A percentile compares a stretch with the other conserved stretches of the same genome.
These are phyloP conservation scores for Cyberlindnera mycetangii DNA, from an alignment of 805 yeast species.

Conservation along the genomic window DNA sequence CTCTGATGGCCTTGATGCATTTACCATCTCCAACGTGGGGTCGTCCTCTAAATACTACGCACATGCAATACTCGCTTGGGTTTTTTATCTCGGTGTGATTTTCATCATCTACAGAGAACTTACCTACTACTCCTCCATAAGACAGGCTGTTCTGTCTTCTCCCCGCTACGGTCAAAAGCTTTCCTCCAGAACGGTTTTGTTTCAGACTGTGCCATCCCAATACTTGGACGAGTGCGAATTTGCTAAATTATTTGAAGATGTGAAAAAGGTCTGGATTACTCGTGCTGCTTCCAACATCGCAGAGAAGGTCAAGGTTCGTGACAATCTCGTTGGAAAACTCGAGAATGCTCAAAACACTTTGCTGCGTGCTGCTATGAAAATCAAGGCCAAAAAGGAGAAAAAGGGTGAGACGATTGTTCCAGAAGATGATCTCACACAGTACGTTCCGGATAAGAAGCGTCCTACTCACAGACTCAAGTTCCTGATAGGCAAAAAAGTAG, in stretches of 20 bases:
- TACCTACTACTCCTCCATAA: conserved; percentile 68
- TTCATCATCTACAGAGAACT: conserved; percentile 82
- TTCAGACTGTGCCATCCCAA: conserved; percentile 79
- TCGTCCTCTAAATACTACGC: conserved; percentile 69
- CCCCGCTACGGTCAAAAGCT: conserved; percentile 75
- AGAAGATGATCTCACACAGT: conserved; percentile 46
- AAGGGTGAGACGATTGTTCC: conserved; percentile 49
- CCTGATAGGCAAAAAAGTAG: conserved; percentile 56
- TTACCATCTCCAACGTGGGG: conserved; percentile 75
- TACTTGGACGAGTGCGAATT: conserved; percentile 71
- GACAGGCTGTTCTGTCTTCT: conserved; percentile 75
- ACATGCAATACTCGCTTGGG: conserved; percentile 79
- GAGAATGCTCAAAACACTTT: conserved; percentile 65
- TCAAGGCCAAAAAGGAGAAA: conserved; percentile 60
- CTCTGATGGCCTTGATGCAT: conserved; percentile 65
- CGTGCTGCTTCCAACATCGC: conserved; percentile 57
- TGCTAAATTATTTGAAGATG: conserved; percentile 75
- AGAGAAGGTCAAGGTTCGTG: conserved; percentile 56
- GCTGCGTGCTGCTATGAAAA: conserved; percentile 61
- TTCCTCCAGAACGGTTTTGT: conserved; percentile 77
- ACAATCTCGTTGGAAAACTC: conserved; percentile 52
- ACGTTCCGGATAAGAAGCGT: conserved; percentile 64
- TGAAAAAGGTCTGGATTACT: conserved; percentile 76
- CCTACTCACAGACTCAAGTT: conserved; percentile 51
- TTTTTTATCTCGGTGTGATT: conserved; percentile 66